Evolutionary conservation across 495 filamentous ascomycete genomes (phyloP).

Genomic region (Tuber brumale): DNA sequence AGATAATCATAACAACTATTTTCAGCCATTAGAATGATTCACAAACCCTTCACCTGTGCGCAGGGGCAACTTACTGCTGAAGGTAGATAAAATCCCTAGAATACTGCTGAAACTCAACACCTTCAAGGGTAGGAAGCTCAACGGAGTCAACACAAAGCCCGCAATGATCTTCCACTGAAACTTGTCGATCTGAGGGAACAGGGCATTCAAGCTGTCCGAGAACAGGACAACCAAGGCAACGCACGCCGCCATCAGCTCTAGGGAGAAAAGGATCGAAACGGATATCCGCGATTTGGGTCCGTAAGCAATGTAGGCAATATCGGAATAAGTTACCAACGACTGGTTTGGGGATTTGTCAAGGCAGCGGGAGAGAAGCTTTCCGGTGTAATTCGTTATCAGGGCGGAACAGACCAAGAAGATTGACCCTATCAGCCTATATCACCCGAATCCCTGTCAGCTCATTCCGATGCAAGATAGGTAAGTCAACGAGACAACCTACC

Average conservation of each 20-base stretch:
- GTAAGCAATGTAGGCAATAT: conserved; percentile 87
- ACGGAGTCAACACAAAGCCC: conserved; percentile 69
- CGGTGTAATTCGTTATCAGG: conserved; percentile 74
- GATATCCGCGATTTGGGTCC: conserved; percentile 72
- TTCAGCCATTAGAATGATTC: conserved; percentile 20
- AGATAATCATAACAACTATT: conserved; percentile 69
- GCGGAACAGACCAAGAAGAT: conserved; percentile 67
- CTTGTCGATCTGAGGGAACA: conserved; percentile 67
- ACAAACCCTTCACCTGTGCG: background rate
- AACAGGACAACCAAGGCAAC: conserved; percentile 91
- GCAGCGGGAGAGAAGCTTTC: conserved; percentile 77
- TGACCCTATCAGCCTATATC: conserved; percentile 59
- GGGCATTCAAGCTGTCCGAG: conserved; percentile 73
- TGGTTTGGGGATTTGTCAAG: conserved; percentile 68
- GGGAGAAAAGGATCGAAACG: conserved; percentile 75
- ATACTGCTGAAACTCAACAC: conserved; percentile 85
- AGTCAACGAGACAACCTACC: conserved; percentile 45
- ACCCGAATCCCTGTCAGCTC: conserved; percentile 12
- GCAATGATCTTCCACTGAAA: conserved; percentile 82
- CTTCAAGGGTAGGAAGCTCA: conserved; percentile 79
- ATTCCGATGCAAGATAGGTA: conserved; percentile 10
- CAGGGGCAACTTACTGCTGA: conserved; percentile 61
- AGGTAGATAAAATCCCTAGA: conserved; percentile 78
- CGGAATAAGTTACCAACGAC: conserved; percentile 79
- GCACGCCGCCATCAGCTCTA: conserved; percentile 82